Base-by-base conservation (phyloP, 805 yeast genomes). In the Alloascoidea africana region DNA sequence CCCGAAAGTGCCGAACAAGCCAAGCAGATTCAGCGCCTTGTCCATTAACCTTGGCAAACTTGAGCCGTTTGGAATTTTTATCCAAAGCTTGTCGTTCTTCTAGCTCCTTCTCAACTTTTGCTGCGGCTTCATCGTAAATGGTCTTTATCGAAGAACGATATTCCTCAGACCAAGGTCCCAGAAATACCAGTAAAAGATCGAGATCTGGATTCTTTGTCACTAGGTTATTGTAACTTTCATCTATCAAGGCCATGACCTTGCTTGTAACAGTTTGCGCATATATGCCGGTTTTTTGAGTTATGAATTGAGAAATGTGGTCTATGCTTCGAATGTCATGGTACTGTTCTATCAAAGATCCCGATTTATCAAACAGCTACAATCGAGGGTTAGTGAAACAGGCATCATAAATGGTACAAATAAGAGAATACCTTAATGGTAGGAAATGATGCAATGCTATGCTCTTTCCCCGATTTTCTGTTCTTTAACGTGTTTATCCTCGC, bases 41-140 rank as follows among this genome's bases (percentile, higher is more conserved):
- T 23, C 30, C 30, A 23, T 23, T 23, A 23, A 23, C 30, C n/a
- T 23, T 23, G 8, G 30, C 30, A 23, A 23, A 23, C n/a, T 23
- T 23, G 13, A 8, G 8, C 8, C n/a, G n/a, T 23, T n/a, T n/a
- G n/a, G 8, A 8, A 23, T 23, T 23, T n/a, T n/a, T n/a, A n/a
- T n/a, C n/a, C n/a, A n/a, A n/a, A n/a, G n/a, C n/a, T n/a, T n/a
- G n/a, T n/a, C n/a, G n/a, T n/a, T n/a, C n/a, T n/a, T n/a, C n/a
- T n/a, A n/a, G n/a, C n/a, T 23, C 30, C n/a, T 23, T 23, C 13
- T 23, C n/a, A 23, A 23, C 8, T 8, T 23, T 8, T 23, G 8
- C 13, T 23, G 30, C 30, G 8, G n/a, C 8, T 8, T 23, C 30
- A 23, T 23, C 30, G n/a, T 8, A 23, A 8, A 23, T n/a, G n/a